phyloP scores from a whole-genome alignment of 257 asterid genomes.

The Nicotiana paniculata region DNA sequence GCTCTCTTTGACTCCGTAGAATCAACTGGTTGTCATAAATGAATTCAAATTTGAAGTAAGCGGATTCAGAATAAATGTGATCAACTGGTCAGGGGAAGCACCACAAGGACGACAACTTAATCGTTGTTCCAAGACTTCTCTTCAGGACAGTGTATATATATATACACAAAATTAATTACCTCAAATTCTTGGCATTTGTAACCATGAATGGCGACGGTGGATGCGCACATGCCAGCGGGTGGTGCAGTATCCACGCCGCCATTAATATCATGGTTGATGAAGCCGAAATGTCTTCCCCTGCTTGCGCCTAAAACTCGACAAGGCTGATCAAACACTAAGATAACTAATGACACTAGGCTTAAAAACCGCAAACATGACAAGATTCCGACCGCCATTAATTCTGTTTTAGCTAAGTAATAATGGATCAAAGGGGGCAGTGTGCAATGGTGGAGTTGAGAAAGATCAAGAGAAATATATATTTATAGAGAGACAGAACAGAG shows the following conservation, averaged over 20 bases:
- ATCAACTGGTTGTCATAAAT: no score
- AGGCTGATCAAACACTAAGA: slow-evolving; percentile 12
- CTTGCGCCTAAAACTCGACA: slow-evolving; percentile 26
- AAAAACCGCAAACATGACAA: slow-evolving; percentile 14
- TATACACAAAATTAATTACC: slow-evolving; percentile 6
- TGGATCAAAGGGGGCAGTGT: background rate
- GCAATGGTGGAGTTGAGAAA: background rate
- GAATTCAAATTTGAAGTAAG: no score
- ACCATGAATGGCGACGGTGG: slow-evolving; percentile 20
- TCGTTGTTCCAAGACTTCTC: no score
- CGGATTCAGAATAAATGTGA: no score
- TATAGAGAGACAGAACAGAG: background rate
- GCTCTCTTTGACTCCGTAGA: no score
- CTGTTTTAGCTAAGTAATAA: background rate
- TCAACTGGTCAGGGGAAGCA: no score
- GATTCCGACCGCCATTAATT: slow-evolving; percentile 21
- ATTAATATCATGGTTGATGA: background rate
- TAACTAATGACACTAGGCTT: background rate
- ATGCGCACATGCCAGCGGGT: slow-evolving; percentile 16
- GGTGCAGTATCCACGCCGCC: background rate
- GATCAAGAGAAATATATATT: background rate
- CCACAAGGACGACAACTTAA: no score
- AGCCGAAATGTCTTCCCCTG: slow-evolving; percentile 19
- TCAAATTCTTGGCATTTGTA: slow-evolving; percentile 31
- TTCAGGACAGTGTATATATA: no score